A percentile compares a stretch with the other conserved stretches of the same genome.
These are phyloP conservation scores for Mrakia frigida DNA, from an alignment of 768 basidiomycete genomes.

Conservation along the genomic window DNA sequence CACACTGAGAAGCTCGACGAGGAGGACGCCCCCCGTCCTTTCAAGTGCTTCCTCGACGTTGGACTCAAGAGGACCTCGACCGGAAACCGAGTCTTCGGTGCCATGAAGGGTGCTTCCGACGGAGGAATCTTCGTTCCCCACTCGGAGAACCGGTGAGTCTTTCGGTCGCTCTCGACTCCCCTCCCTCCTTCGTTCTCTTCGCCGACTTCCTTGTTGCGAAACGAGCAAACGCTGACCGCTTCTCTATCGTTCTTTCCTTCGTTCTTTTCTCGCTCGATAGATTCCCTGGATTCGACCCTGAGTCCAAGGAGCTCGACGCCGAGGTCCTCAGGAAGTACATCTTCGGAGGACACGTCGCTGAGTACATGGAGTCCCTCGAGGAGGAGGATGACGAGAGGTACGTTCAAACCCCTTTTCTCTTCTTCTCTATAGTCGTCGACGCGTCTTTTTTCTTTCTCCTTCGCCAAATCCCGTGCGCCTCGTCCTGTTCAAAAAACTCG, in stretches of 20 bases:
- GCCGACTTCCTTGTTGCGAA: neutral
- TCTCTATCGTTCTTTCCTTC: neutral
- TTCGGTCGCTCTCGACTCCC: neutral
- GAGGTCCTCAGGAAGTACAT: constrained; percentile 78
- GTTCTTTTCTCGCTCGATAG: neutral
- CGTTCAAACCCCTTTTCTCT: constrained; percentile 27
- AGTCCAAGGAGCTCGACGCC: constrained; percentile 84
- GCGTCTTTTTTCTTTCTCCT: no score
- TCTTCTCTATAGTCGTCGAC: neutral
- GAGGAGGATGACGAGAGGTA: constrained; percentile 98
- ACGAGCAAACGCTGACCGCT: neutral
- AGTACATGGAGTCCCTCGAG: constrained; percentile 99
- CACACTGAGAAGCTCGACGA: constrained; percentile 74
- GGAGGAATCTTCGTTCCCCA: constrained; percentile 64
- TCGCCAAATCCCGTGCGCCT: no score
- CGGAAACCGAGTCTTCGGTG: constrained; percentile 94
- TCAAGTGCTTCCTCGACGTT: constrained; percentile 98
- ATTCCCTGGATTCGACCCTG: constrained; percentile 77
- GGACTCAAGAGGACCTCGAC: constrained; percentile 81
- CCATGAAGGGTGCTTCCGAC: constrained; percentile 96
- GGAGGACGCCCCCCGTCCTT: constrained; percentile 94
- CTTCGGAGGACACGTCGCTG: constrained; percentile 86
- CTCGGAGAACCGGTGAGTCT: constrained; percentile 66
- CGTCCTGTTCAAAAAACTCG: neutral
- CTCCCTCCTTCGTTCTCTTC: neutral